Conservation (phyloP, 2,329 filamentous ascomycete genomes). For the Aureobasidium sp. region DNA sequence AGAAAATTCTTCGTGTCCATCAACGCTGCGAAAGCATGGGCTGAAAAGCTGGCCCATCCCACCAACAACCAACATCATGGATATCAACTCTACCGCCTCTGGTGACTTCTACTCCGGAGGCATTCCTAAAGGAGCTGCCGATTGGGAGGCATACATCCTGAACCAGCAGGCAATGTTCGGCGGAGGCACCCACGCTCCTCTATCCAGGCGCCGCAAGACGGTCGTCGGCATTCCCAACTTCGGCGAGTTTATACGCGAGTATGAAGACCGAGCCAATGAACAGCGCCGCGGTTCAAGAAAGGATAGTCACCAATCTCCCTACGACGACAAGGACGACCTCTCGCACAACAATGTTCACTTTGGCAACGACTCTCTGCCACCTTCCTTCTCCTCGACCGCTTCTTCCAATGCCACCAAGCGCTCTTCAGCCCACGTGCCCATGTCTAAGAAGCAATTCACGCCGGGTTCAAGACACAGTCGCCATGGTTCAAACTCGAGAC, state of each 20-base stretch:
- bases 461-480: not conserved
- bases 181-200: not conserved
- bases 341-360: conserved; percentile 1
- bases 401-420: not conserved
- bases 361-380: not conserved
- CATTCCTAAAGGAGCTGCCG: not conserved
- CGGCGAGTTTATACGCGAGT: not conserved
- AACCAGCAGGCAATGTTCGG: conserved; percentile 3
- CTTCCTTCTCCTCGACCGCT: not conserved
- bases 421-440: not conserved
- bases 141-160: not conserved
- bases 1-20: not conserved
- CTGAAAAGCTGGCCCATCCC: not conserved
- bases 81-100: not conserved
- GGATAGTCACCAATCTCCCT: not conserved
- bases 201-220: not conserved
- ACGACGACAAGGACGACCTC: not conserved
- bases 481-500: not conserved
- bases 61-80: not conserved
- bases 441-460: conserved; percentile 3
- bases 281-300: not conserved
- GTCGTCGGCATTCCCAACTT: conserved; percentile 2
- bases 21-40: not conserved
- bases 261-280: not conserved
- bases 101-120: not conserved